phyloP scores from a whole-genome alignment of 108 stramenopile species.

The Fistulifera solaris region DNA sequence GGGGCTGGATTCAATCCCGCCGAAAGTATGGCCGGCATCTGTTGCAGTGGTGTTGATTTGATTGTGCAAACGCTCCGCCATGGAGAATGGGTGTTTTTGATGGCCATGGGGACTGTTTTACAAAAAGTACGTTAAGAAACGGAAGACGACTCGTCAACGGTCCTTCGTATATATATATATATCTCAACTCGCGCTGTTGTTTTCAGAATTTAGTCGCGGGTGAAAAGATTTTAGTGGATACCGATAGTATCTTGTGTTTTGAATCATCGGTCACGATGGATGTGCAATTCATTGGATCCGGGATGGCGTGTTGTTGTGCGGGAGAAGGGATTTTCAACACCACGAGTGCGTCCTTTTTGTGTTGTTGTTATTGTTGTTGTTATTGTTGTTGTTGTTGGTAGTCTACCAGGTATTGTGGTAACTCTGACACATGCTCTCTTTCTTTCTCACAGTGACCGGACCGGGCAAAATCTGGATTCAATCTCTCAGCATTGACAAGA shows the following conservation, averaged over 20 bases:
- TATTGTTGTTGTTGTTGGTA: background rate
- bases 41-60: slow-evolving; percentile 46
- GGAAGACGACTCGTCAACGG: background rate
- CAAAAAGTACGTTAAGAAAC: slow-evolving; percentile 11
- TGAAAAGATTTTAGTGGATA: slow-evolving; percentile 38
- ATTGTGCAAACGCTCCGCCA: slow-evolving; percentile 41
- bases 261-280: slow-evolving; percentile 32
- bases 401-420: background rate
- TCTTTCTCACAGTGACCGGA: slow-evolving; percentile 5
- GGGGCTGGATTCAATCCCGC: slow-evolving; percentile 42
- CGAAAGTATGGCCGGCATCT: slow-evolving; percentile 14
- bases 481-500: slow-evolving; percentile 41
- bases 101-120: slow-evolving; percentile 49
- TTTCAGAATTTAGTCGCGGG: slow-evolving; percentile 18
- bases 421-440: no score
- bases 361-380: background rate
- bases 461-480: slow-evolving; percentile 51
- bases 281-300: slow-evolving; percentile 31
- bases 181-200: background rate
- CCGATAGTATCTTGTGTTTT: slow-evolving; percentile 33
- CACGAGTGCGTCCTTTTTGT: background rate
- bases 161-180: no score
- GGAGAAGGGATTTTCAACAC: slow-evolving; percentile 55
- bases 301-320: slow-evolving; percentile 36
- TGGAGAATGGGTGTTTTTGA: slow-evolving; percentile 42